Evolutionary conservation across 2,329 filamentous ascomycete genomes (phyloP), one percentile per base, ranked within the genome.

Genomic region (Dothiorella sarmentorum): DNA sequence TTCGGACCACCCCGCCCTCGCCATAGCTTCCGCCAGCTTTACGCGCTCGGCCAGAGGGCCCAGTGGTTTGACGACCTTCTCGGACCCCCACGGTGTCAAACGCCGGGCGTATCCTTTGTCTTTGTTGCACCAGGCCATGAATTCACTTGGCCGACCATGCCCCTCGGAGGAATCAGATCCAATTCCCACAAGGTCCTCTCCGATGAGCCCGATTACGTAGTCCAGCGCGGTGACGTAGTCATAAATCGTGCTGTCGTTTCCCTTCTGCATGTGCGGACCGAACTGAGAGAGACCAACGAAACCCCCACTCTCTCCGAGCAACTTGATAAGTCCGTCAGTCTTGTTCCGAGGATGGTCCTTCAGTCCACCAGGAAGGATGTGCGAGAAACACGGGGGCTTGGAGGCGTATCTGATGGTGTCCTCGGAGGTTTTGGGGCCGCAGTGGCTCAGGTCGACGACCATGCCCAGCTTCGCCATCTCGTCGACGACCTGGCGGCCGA

Each of bases 81-180:
- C 68, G 42, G 71, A 74, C 0, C 73, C 73, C 74, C 73, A 76
- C 0, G 72, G 73, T 1, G 73, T 75, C 29, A 75, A 62, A 9
- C 67, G 67, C 9, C 73, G 60, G 1, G 73, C 69, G 51, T 76
- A 75, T 1, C 73, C 74, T 63, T 75, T 75, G 57, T 75, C 74
- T 37, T 68, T 73, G 61, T 75, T 75, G 62, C 73, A 75, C 74
- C 73, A 74, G 1, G 67, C 73, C 63, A 75, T 70, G 60, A 75
- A 76, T 2, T 74, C 71, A 45, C 71, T 73, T 1, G 73, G 73
- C 20, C 71, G 62, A 4, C 67, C 71, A 61, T 76, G 71, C 31
- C 73, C 73, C 58, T 76, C 73, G 44, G 71, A 74, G 6, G 71
- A 69, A 58, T 75, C 72, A 2, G 72, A 75, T 3, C 73, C 74